These are phyloP conservation scores for Solanum ahanhuiri DNA, from an alignment of 257 asterid genomes.

Conservation along the genomic window DNA sequence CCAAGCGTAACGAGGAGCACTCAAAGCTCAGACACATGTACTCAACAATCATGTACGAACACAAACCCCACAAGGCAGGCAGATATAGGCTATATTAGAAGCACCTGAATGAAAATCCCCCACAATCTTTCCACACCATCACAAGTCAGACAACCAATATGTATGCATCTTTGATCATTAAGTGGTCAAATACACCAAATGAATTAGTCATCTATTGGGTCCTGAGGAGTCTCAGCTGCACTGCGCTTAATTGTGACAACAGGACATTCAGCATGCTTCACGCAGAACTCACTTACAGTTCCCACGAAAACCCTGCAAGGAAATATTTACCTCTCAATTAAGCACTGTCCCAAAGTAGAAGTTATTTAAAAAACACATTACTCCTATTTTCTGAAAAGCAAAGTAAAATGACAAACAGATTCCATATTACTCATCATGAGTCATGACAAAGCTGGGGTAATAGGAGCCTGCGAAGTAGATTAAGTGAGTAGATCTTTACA, in stretches of 20 bases:
- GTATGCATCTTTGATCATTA: background rate
- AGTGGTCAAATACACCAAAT: background rate
- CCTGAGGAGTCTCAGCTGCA: slow-evolving; percentile 55
- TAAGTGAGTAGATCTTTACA: background rate
- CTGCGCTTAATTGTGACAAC: slow-evolving; percentile 40
- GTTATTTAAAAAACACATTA: background rate
- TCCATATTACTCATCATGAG: background rate
- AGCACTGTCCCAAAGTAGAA: background rate
- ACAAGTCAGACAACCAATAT: background rate
- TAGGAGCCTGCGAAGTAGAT: background rate
- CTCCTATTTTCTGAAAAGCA: background rate
- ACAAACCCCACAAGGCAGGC: background rate
- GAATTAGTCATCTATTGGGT: slow-evolving; percentile 31
- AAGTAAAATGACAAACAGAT: background rate
- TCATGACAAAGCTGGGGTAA: background rate
- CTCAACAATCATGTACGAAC: background rate
- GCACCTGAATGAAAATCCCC: background rate
- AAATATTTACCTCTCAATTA: background rate
- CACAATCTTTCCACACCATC: background rate
- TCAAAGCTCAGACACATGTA: background rate
- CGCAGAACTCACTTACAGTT: slow-evolving; percentile 83
- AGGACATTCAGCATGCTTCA: slow-evolving; percentile 70
- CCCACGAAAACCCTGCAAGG: slow-evolving; percentile 76
- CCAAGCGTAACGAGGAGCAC: background rate
- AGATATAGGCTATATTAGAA: background rate